These are phyloP conservation scores for Populus hybrid DNA, from an alignment of 441 rosid species.

Conservation along the genomic window DNA sequence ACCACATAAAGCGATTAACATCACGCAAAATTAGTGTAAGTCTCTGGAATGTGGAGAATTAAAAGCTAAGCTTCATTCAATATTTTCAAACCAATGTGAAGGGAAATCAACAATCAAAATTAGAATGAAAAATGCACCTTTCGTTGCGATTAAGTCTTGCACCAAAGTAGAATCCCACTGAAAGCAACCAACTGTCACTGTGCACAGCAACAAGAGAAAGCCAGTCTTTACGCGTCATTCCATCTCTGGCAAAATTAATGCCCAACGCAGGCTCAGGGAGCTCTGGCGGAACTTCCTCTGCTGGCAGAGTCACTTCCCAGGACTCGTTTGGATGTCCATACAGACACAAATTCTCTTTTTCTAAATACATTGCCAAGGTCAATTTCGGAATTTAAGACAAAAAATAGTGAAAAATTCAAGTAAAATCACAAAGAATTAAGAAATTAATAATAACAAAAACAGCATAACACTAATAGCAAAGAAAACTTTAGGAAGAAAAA, in stretches of 20 bases:
- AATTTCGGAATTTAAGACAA: not conserved
- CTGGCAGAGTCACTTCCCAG: conserved; percentile 81
- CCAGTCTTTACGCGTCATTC: conserved; percentile 84
- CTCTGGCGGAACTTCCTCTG: conserved; percentile 88
- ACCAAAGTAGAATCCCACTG: conserved; percentile 78
- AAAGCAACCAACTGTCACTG: conserved; percentile 81
- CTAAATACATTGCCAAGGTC: conserved; percentile 23
- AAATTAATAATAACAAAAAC: not conserved
- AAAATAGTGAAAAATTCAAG: not conserved
- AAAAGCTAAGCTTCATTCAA: not conserved
- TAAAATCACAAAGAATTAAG: not conserved
- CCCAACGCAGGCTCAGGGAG: conserved; percentile 88
- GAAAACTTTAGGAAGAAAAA: not conserved
- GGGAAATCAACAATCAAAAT: not conserved
- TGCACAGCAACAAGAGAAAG: conserved; percentile 80
- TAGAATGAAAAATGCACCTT: conserved; percentile 30
- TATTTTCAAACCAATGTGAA: not conserved
- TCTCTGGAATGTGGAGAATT: not conserved
- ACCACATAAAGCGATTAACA: not conserved
- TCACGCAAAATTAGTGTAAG: not conserved
- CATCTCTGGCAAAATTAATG: conserved; percentile 84
- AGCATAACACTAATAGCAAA: not conserved
- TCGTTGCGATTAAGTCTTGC: conserved; percentile 73
- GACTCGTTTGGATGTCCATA: conserved; percentile 73
- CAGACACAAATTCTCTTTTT: conserved; percentile 82